These are phyloP conservation scores for Penicillium egyptiacum DNA, from an alignment of 495 filamentous ascomycete species.

Conservation along the genomic window DNA sequence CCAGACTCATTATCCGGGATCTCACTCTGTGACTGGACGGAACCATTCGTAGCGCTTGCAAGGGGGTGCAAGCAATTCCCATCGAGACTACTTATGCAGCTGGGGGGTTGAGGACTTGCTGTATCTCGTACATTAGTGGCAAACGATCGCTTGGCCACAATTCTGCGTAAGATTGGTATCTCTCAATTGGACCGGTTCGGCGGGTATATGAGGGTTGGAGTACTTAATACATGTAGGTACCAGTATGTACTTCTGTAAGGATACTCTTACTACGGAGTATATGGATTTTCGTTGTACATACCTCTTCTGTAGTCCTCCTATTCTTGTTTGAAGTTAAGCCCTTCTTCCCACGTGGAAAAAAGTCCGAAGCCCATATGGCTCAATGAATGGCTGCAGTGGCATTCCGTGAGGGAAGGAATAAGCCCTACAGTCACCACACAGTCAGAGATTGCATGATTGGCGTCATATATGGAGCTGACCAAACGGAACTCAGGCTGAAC, in stretches of 20 bases:
- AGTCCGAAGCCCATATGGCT: conserved; percentile 3
- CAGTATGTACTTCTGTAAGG: neutral
- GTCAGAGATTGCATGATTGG: neutral
- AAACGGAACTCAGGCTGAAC: neutral
- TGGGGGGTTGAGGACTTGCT: conserved; percentile 1
- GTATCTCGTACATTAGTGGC: conserved; percentile 10
- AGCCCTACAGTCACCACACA: neutral
- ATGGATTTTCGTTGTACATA: neutral
- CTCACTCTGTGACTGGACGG: neutral
- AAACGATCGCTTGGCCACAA: neutral
- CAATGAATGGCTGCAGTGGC: neutral
- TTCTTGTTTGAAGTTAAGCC: neutral
- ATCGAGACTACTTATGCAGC: conserved; percentile 19
- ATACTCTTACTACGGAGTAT: neutral
- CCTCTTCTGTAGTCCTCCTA: neutral
- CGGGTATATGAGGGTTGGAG: neutral
- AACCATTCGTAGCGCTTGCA: conserved; percentile 11
- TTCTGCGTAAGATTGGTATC: neutral
- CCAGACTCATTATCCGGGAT: neutral
- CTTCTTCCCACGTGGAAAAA: conserved; percentile 2
- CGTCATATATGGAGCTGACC: neutral
- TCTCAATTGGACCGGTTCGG: neutral
- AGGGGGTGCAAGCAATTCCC: conserved; percentile 23
- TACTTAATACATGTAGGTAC: neutral
- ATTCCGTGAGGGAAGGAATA: neutral